Evolutionary conservation across 345 rosid genomes (phyloP), one percentile per base, ranked within the genome.

Genomic region (Garcia nutans): DNA sequence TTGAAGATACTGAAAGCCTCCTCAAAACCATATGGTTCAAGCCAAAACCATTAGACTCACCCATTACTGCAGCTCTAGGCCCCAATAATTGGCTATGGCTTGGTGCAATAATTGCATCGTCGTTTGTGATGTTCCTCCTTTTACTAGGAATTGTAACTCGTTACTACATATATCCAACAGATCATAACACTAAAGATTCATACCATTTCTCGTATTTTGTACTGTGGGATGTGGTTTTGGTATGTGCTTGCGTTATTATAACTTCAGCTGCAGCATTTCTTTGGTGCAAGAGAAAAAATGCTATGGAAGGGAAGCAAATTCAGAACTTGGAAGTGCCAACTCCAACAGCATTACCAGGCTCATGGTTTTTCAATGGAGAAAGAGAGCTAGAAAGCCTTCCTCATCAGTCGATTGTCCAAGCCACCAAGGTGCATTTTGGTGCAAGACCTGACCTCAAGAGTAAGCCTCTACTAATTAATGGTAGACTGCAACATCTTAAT

Each of bases 401-500:
- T 15, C 70, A 31, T 33, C 65, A 68, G 37, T 79, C 74, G 3
- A 58, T 79, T 68, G 57, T 52, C 33, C 55, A 62, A 19, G 74
- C 71, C 54, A 74, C 82, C 15, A 69, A 44, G 9, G 66, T 79
- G 59, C 82, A 79, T 54, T 74, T 60, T 17, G 67, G 82, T 41
- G 70, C 49, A n/a, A 74, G 82, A 45, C 82, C 82, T 74, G 78
- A 79, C 17, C 75, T 79, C 50, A 74, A 73, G 65, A 79, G 82
- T 74, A 79, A 62, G 82, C 64, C 9, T 11, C 19, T 52, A 52
- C 56, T 47, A 50, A 12, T 2, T 50, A 52, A 52, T 1, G 15
- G 13, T 47, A 9, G 11, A 13, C 52, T 47, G 52, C 13, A 7
- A 9, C 55, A 3, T 50, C 17, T 13, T 16, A 50, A 50, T 12